Conservation (phyloP, 805 yeast genomes). For the Yamadazyma insecticola region DNA sequence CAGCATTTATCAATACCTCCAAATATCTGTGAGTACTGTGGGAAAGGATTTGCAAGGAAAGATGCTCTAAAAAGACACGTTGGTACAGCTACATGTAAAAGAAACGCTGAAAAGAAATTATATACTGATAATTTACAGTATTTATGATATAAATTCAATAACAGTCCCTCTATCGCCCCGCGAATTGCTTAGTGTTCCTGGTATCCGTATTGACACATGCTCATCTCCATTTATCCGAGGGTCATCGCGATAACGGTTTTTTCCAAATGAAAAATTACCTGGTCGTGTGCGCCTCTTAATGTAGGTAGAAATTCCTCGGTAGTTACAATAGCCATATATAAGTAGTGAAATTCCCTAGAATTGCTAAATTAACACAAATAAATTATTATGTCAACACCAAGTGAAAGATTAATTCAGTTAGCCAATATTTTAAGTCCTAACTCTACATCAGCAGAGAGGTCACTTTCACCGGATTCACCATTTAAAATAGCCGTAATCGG, state of each 20-base stretch:
- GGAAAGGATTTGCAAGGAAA: constrained; percentile 78
- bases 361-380: neutral
- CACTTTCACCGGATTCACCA: constrained; percentile 17
- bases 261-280: too few relatives aligned
- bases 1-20: constrained; percentile 71
- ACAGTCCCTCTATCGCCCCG: too few relatives aligned
- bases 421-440: constrained; percentile 23
- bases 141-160: too few relatives aligned
- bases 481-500: constrained; percentile 41
- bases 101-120: constrained; percentile 57
- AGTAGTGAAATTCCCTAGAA: too few relatives aligned
- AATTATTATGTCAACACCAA: constrained; percentile 14
- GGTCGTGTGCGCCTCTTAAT: too few relatives aligned
- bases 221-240: too few relatives aligned
- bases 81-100: constrained; percentile 68
- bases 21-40: constrained; percentile 69
- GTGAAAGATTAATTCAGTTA: constrained; percentile 25
- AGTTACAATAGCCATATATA: too few relatives aligned
- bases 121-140: constrained; percentile 27
- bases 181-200: too few relatives aligned
- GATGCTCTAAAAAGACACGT: constrained; percentile 77
- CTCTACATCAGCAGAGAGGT: constrained; percentile 6
- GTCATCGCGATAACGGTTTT: too few relatives aligned
- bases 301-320: too few relatives aligned
- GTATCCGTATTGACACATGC: too few relatives aligned